Evolutionary conservation across 495 filamentous ascomycete species (phyloP), one percentile per base, ranked within the genome.

Genomic region (Penicillium coffeae): DNA sequence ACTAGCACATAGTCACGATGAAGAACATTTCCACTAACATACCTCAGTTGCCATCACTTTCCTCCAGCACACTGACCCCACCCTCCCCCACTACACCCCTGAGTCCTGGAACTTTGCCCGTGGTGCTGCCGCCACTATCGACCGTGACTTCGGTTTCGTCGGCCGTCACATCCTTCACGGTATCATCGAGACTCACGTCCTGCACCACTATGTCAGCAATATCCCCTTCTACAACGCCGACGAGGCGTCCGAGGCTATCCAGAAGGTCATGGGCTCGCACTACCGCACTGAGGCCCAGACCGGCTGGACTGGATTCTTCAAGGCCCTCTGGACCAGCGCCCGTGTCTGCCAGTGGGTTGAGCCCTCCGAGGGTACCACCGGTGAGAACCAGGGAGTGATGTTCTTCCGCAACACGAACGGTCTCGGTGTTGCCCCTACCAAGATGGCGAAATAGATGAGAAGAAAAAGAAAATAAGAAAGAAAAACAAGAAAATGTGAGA

Each of bases 351-450:
- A 79, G 45, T 82, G 70, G 70, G 74, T 81, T 36, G 78, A 82
- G 65, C 76, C 89, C 19, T 73, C 83, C 36, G 87, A 82, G 52
- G 87, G 80, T 45, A 79, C 85, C 35, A 50, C 63, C 41, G 78
- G 78, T 20, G 74, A 79, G 50, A 71, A 64, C 56, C 66, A 75
- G 57, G 70, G 71, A 18, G 75, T 82, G 8, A 59, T 81, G 7
- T 82, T 82, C 69, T 82, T 60, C 73, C 69, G 77, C 49, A 82
- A 82, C 76, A 74, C 77, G 52, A 97, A 95, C 68, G 82, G 82
- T 14, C 64, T 88, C 16, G 88, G 88, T 41, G 63, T 79, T 40
- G 73, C 78, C 58, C 87, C 88, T 4, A 42, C 69, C 56, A 81
- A 82, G 67, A 56, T 68, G 22, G 45, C 63, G 39, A 54, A 68